These are phyloP conservation scores for Tarenaya hassleriana DNA, from an alignment of 345 rosid species.

Conservation along the genomic window DNA sequence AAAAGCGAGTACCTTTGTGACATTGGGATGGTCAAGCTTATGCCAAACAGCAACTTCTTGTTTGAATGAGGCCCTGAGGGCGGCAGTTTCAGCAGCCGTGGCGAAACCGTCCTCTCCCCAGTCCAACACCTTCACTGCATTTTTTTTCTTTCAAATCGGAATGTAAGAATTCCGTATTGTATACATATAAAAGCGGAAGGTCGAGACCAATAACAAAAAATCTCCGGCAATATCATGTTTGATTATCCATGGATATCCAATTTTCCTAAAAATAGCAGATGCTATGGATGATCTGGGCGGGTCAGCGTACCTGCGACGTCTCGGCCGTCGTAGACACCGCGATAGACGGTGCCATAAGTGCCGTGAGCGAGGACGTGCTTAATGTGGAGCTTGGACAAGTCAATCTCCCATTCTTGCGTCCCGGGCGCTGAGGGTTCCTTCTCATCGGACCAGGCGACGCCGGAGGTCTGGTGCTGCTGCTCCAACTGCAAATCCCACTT, in stretches of 20 bases:
- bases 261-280: background rate
- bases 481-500: conserved; percentile 79
- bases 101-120: conserved; percentile 78
- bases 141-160: too few relatives aligned
- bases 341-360: conserved; percentile 68
- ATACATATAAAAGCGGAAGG: too few relatives aligned
- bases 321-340: conserved; percentile 65
- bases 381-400: conserved; percentile 55
- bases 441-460: conserved; percentile 57
- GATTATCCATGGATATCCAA: too few relatives aligned
- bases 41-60: conserved; percentile 93
- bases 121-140: conserved; percentile 62
- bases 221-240: background rate
- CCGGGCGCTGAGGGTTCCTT: conserved; percentile 28
- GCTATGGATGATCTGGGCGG: background rate
- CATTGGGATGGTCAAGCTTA: conserved; percentile 81
- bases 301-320: conserved; percentile 59
- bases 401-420: conserved; percentile 82
- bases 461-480: conserved; percentile 40
- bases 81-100: conserved; percentile 50
- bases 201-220: too few relatives aligned
- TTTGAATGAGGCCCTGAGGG: conserved; percentile 59
- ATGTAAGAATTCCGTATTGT: too few relatives aligned
- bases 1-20: conserved; percentile 47
- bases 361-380: conserved; percentile 62